Base-by-base conservation (phyloP, 2,329 filamentous ascomycete genomes). In the Dactylellina haptotyla region DNA sequence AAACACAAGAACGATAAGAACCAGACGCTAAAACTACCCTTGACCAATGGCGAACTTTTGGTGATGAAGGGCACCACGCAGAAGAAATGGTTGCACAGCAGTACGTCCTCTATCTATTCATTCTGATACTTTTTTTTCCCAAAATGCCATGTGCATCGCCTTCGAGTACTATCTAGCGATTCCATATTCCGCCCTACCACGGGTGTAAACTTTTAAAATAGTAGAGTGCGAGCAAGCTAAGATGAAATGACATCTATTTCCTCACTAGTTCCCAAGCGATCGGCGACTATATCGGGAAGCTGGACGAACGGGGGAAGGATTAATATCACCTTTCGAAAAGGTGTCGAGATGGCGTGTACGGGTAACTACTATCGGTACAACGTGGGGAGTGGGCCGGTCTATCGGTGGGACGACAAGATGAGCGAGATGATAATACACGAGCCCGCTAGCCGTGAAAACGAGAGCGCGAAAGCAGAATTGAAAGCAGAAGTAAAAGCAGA, bases 241-340 rank as follows among this genome's bases (percentile, higher is more conserved):
- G n/a, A n/a, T n/a, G n/a, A n/a, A n/a, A n/a, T n/a, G n/a, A n/a
- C n/a, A n/a, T n/a, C n/a, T n/a, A 39, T 41, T 43, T 5, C 20
- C 28, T 32, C 16, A 45, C 18, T 48, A 71, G 66, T 73, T n/a
- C 69, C 69, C 0, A 73, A 73, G 45, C 45, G 69, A 48, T 85
- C 79, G 87, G 86, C 46, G 85, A 73, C 30, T 5, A 18, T 65
- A 51, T 66, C 53, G 12, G 69, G 54, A 3, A 30, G 26, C 3
- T 73, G 85, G 32, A 84, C 85, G 56, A 88, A 89, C 28, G 86
- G 87, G 16, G 88, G 88, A 1, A 83, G 88, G 51, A 89, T 90
- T 77, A 95, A 94, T 79, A 93, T 94, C 75, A 94, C 91, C 0
- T 92, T 93, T 78, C 83, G 91, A 28, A 85, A 84, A 76, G 91